Conservation (phyloP, 1,284 basidiomycete species). For the Puccinia horiana region DNA sequence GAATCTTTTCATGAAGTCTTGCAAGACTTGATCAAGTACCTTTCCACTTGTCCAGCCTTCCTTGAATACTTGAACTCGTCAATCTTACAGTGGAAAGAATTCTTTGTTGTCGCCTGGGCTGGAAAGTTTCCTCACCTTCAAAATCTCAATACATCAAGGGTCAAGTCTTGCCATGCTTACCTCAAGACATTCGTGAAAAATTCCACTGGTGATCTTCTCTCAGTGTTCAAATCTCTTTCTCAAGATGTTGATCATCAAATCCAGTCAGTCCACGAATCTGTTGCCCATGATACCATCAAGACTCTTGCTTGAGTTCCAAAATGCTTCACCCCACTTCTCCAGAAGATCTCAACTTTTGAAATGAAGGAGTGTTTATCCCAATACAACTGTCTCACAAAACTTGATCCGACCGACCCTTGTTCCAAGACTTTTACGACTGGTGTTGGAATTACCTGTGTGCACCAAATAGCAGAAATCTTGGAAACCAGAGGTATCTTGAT, state of each 20-base stretch:
- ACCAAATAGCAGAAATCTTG: not conserved
- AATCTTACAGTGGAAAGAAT: too few species aligned
- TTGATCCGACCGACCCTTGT: not conserved
- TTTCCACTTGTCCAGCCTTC: not conserved
- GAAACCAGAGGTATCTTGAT: not conserved
- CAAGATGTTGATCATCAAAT: not conserved
- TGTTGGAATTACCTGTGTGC: not conserved
- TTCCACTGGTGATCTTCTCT: not conserved
- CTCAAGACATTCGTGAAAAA: not conserved
- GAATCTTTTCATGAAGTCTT: not conserved
- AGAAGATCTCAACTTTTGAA: not conserved
- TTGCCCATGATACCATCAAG: not conserved
- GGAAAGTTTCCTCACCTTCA: too few species aligned
- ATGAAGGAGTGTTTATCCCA: not conserved
- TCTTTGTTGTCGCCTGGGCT: slow-evolving; percentile 1
- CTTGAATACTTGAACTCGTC: not conserved
- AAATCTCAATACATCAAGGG: not conserved
- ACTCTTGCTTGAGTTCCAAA: not conserved
- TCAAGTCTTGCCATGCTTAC: not conserved
- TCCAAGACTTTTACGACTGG: not conserved
- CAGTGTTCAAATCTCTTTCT: not conserved
- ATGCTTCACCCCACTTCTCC: not conserved
- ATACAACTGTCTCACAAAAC: not conserved
- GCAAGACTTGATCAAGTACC: not conserved
- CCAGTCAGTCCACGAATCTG: not conserved